These are phyloP conservation scores for Allantophomopsis cytisporea DNA, from an alignment of 2,329 filamentous ascomycete genomes.

Conservation along the genomic window DNA sequence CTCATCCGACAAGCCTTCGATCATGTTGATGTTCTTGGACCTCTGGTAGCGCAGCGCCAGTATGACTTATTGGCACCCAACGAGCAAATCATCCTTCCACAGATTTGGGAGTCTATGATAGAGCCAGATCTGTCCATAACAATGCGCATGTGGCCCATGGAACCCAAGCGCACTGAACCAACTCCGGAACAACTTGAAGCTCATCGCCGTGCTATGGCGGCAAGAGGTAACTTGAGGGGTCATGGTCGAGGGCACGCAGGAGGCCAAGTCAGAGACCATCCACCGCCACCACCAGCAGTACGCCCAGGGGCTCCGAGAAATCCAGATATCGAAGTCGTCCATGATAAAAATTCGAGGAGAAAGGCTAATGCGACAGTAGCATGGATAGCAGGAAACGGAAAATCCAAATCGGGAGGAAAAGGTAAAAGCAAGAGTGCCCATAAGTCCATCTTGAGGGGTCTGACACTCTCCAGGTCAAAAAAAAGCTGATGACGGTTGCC, in stretches of 20 bases:
- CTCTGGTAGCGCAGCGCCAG: slow-evolving; percentile 63
- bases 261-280: slow-evolving; percentile 3
- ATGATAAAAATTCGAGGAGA: background rate
- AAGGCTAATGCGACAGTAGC: too few species aligned
- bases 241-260: background rate
- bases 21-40: slow-evolving; percentile 63
- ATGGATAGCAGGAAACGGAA: too few species aligned
- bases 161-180: slow-evolving; percentile 20
- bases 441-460: background rate
- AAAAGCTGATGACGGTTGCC: slow-evolving; percentile 13
- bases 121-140: slow-evolving; percentile 63
- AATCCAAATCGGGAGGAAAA: too few species aligned
- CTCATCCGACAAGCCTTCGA: slow-evolving; percentile 75
- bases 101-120: slow-evolving; percentile 70
- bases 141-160: slow-evolving; percentile 54
- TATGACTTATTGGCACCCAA: slow-evolving; percentile 72
- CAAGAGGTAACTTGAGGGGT: background rate
- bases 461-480: slow-evolving; percentile 10
- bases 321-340: background rate
- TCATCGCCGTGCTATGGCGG: background rate
- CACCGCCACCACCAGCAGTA: slow-evolving; percentile 6
- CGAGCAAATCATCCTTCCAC: slow-evolving; percentile 69
- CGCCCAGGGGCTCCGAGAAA: slow-evolving; percentile 3
- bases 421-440: too few species aligned
- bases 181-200: background rate